A percentile compares a stretch with the other conserved stretches of the same genome.
phyloP scores from a whole-genome alignment of 2,329 filamentous ascomycete species.

The Niveomyces coronatus region DNA sequence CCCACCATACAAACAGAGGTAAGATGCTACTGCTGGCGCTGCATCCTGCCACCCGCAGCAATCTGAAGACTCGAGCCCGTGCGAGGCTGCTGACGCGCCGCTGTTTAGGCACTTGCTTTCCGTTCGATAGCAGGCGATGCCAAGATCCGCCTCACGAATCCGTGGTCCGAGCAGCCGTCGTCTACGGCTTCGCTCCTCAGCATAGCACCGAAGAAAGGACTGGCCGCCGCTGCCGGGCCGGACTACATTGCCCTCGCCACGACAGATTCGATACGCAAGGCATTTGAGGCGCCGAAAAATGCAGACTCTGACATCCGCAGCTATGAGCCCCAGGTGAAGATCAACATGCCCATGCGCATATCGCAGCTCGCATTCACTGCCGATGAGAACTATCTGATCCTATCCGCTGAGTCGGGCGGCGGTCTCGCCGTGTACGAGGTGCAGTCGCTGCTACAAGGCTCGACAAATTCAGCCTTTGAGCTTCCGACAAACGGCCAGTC shows the following conservation, averaged over 20 bases:
- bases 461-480: constrained; percentile 60
- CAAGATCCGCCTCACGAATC: constrained; percentile 68
- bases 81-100: constrained; percentile 11
- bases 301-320: constrained; percentile 54
- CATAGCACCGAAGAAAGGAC: constrained; percentile 67
- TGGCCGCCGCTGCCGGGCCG: constrained; percentile 81
- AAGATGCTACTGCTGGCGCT: constrained; percentile 16
- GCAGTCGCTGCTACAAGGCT: constrained; percentile 53
- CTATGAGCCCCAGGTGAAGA: constrained; percentile 63
- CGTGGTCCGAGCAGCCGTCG: constrained; percentile 69
- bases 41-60: not conserved
- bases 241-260: constrained; percentile 65
- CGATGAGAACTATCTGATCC: constrained; percentile 75
- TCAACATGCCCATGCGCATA: constrained; percentile 63
- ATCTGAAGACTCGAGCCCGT: no score
- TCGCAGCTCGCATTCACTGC: constrained; percentile 86
- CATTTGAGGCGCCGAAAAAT: constrained; percentile 52
- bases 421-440: constrained; percentile 79
- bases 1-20: constrained; percentile 77
- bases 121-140: constrained; percentile 67
- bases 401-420: constrained; percentile 72
- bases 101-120: constrained; percentile 61
- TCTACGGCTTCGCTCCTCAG: constrained; percentile 74
- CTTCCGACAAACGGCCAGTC: constrained; percentile 65
- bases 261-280: constrained; percentile 67